phyloP scores from a whole-genome alignment of 305 asterid species.

The Salvia sclarea region DNA sequence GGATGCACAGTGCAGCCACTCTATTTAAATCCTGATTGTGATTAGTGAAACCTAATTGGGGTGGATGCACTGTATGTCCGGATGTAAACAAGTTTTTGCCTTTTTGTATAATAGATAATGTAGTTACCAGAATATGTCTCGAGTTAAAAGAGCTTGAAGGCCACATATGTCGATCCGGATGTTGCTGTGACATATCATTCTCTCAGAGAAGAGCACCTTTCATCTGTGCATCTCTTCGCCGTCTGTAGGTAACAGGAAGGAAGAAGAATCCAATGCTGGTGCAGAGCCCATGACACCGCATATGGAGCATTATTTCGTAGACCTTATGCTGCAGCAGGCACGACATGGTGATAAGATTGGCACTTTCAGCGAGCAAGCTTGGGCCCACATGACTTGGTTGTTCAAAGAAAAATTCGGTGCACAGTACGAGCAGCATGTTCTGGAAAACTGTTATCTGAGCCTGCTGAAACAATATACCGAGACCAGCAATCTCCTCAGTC shows the following conservation, averaged over 20 bases:
- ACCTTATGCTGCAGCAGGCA: constrained; percentile 44
- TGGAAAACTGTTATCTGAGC: constrained; percentile 33
- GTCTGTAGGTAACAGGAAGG: constrained; percentile 34
- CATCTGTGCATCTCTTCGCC: not conserved
- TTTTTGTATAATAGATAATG: too few relatives aligned
- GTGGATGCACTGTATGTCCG: too few relatives aligned
- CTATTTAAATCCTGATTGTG: too few relatives aligned
- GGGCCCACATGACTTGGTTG: constrained; percentile 40
- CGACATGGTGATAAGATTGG: constrained; percentile 34
- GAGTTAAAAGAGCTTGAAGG: too few relatives aligned
- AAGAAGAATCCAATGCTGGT: constrained; percentile 19
- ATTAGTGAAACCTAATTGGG: too few relatives aligned
- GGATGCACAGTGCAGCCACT: too few relatives aligned
- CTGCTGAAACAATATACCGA: constrained; percentile 45
- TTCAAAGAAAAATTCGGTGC: constrained; percentile 39
- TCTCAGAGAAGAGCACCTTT: not conserved
- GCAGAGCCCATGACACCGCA: constrained; percentile 29
- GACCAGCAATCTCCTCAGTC: constrained; percentile 38
- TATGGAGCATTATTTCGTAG: constrained; percentile 42
- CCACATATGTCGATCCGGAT: too few relatives aligned
- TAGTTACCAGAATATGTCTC: too few relatives aligned
- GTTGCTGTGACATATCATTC: not conserved
- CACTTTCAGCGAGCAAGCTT: constrained; percentile 37
- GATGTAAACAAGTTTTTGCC: too few relatives aligned
- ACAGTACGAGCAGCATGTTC: constrained; percentile 38